Evolutionary conservation across 2,329 filamentous ascomycete genomes (phyloP).

Genomic region (Fusarium sp.): DNA sequence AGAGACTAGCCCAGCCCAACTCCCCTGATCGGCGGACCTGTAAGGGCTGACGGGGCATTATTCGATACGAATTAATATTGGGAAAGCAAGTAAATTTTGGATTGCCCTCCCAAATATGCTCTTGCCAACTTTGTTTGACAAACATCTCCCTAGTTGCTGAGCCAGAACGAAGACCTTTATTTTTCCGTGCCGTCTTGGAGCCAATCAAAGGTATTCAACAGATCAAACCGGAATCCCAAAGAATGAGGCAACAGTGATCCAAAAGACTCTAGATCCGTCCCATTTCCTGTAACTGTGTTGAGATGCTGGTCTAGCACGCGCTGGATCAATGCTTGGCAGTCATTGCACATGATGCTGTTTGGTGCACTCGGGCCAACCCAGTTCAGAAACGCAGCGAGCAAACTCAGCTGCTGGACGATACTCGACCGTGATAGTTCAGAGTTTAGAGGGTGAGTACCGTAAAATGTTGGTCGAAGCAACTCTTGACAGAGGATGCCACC

Average conservation of each 20-base stretch:
- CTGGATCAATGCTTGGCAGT: constrained; percentile 57
- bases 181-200: background rate
- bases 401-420: constrained; percentile 60
- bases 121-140: too few species aligned
- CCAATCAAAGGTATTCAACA: constrained; percentile 56
- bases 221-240: constrained; percentile 55
- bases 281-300: constrained; percentile 46
- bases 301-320: constrained; percentile 59
- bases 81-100: too few species aligned
- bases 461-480: constrained; percentile 54
- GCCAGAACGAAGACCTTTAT: too few species aligned
- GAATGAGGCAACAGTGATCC: constrained; percentile 47
- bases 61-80: background rate
- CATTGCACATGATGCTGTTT: constrained; percentile 56
- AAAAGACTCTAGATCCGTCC: constrained; percentile 32
- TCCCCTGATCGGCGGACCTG: background rate
- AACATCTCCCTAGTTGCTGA: too few species aligned
- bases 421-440: constrained; percentile 54
- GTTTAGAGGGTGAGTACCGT: constrained; percentile 45
- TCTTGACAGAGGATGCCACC: constrained; percentile 61
- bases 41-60: background rate
- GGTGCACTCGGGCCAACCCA: constrained; percentile 59
- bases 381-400: constrained; percentile 59
- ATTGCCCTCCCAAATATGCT: background rate
- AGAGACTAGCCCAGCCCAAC: background rate